Evolutionary conservation across 2,329 filamentous ascomycete species (phyloP).

Genomic region (Microascus cirrosus): DNA sequence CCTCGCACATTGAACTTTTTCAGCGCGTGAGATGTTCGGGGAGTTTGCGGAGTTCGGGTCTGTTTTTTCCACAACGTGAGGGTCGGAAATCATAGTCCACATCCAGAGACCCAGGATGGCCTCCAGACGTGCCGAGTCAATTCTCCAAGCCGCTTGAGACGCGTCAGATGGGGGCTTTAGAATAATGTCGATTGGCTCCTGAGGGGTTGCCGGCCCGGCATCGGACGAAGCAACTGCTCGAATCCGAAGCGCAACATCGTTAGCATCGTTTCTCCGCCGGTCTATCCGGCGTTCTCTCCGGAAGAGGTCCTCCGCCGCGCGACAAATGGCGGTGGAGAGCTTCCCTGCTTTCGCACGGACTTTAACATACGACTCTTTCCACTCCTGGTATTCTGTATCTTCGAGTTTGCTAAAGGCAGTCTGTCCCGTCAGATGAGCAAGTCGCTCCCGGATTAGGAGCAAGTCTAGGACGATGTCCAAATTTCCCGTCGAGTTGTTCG

Average conservation of each 20-base stretch:
- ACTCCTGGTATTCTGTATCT: conserved; percentile 1
- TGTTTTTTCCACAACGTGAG: background rate
- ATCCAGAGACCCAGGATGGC: conserved; percentile 10
- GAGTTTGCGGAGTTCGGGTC: background rate
- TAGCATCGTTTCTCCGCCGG: background rate
- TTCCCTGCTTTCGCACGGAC: conserved; percentile 6
- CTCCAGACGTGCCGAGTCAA: conserved; percentile 10
- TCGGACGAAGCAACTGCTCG: background rate
- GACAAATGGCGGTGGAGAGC: conserved; percentile 5
- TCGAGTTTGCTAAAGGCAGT: background rate
- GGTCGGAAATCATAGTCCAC: conserved; percentile 7
- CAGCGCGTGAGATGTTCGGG: background rate
- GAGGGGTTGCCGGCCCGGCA: background rate
- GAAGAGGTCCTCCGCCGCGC: background rate
- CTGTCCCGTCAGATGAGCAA: conserved; percentile 7
- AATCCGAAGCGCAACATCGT: background rate
- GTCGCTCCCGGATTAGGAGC: conserved; percentile 3
- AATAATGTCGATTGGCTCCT: background rate
- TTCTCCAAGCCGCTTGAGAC: conserved; percentile 5
- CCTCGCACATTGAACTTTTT: background rate
- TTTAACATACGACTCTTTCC: conserved; percentile 7
- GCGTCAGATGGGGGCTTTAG: background rate
- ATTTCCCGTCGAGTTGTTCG: background rate
- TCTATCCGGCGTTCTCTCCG: background rate
- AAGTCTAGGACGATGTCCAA: background rate